A percentile compares a stretch with the other conserved stretches of the same genome.
phyloP scores from a whole-genome alignment of 108 stramenopile genomes.

The Pseudonitzschia multistriata region DNA sequence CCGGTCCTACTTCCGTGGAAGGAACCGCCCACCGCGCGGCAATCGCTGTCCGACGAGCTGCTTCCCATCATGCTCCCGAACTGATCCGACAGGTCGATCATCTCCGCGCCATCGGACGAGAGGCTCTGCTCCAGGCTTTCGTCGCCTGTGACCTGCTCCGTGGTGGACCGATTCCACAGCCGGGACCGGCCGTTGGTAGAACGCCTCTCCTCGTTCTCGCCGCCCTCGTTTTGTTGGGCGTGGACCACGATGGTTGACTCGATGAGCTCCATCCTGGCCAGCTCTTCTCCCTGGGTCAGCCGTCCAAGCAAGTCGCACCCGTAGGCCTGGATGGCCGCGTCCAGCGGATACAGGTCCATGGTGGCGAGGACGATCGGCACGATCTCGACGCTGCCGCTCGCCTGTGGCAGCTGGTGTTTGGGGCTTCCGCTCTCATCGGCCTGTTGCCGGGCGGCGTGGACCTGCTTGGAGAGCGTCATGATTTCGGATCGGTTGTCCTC shows the following conservation, averaged over 20 bases:
- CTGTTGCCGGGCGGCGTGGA: neutral
- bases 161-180: neutral
- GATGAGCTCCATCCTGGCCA: neutral
- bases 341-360: constrained; percentile 19
- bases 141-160: no score
- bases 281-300: constrained; percentile 15
- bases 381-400: neutral
- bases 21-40: no score
- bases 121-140: neutral
- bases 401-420: neutral
- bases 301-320: constrained; percentile 38
- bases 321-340: constrained; percentile 38
- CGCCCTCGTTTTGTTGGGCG: neutral
- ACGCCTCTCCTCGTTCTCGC: neutral
- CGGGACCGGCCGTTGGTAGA: neutral
- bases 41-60: no score
- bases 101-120: neutral
- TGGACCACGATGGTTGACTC: constrained; percentile 1
- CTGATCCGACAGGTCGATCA: neutral
- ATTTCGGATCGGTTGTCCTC: constrained; percentile 8
- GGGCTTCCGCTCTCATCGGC: neutral
- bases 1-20: neutral
- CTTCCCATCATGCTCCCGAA: neutral
- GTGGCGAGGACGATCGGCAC: constrained; percentile 24
- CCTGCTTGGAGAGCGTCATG: neutral